phyloP scores from a whole-genome alignment of 2,329 filamentous ascomycete species.

The Aureobasidium mangrovei region DNA sequence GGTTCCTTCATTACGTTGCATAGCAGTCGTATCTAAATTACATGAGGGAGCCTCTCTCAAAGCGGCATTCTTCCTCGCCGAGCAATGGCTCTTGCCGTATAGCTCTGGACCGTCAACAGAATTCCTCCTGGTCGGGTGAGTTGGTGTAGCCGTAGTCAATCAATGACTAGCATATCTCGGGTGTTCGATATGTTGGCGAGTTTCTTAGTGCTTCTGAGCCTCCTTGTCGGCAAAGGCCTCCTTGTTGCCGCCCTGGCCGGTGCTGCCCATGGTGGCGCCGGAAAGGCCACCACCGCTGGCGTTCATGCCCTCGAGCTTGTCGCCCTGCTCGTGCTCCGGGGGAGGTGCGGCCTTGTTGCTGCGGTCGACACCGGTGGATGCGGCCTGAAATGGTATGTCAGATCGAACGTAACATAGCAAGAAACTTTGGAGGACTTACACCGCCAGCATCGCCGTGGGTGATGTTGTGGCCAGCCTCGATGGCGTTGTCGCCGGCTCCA shows the following conservation, averaged over 20 bases:
- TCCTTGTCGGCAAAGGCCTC: constrained; percentile 70
- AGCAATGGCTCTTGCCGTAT: neutral
- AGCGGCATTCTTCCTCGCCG: neutral
- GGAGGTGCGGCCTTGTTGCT: constrained; percentile 32
- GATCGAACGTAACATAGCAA: neutral
- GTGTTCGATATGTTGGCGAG: neutral
- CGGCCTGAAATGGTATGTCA: constrained; percentile 9
- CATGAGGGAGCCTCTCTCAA: neutral
- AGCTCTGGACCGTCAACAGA: neutral
- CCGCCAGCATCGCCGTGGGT: constrained; percentile 31
- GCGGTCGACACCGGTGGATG: constrained; percentile 26
- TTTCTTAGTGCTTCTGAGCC: constrained; percentile 46
- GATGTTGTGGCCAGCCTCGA: constrained; percentile 30
- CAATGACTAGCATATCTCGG: neutral
- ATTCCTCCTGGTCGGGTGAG: neutral
- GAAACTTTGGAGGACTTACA: constrained; percentile 19
- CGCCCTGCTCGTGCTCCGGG: constrained; percentile 32
- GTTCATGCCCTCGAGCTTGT: constrained; percentile 28
- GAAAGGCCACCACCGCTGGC: constrained; percentile 27
- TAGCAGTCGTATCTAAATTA: constrained; percentile 1
- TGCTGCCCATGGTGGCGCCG: constrained; percentile 65
- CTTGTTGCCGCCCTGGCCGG: constrained; percentile 71
- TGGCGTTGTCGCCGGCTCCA: constrained; percentile 33
- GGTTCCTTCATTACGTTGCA: no score
- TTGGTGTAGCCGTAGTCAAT: neutral